Evolutionary conservation across 225 moss, liverwort and hornwort species (phyloP), one percentile per base, ranked within the genome.

Genomic region (Sphagnum tenellum): DNA sequence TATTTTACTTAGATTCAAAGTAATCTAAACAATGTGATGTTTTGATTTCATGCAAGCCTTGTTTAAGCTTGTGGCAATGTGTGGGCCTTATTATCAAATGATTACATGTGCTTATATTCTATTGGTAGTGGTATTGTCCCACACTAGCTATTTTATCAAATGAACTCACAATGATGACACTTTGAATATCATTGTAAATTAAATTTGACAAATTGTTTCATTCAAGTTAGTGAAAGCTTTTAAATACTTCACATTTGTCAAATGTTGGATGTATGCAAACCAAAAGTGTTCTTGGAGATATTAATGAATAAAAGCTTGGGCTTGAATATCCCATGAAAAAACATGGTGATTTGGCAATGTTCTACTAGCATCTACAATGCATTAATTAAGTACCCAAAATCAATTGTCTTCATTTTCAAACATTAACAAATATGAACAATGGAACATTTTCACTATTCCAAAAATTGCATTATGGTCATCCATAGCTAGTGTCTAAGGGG

Each of bases 281-380:
- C 82, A 49, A 86, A 86, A 65, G 86, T 82, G 5, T 67, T 86
- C 1, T 29, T 29, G 0, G 29, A 70, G 82, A 86, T 47, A 86
- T 86, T 6, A 86, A 86, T 65, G 86, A 86, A 59, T 70, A 82
- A 69, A 82, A 86, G 64, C 86, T 86, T 13, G 86, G 86, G 14
- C 73, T 86, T 5, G 86, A 86, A 61, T 82, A 86, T 50, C 86
- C 86, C 47, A 86, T 86, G 86, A 86, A 86, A 57, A 86, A 82
- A 52, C 82, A 82, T 29, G 86, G 86, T 55, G 86, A 86, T 67
- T 68, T 86, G 70, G 86, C 86, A 60, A 79, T 86, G 9, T 86
- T 86, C 52, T 86, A 86, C 47, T 86, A 86, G 55, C 77, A 82
- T 48, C 82, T 86, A 57, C 82, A 82, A 69, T 82, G 82, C 59